phyloP scores from a whole-genome alignment of 2,329 filamentous ascomycete genomes.

The Curvularia hawaiiensis region DNA sequence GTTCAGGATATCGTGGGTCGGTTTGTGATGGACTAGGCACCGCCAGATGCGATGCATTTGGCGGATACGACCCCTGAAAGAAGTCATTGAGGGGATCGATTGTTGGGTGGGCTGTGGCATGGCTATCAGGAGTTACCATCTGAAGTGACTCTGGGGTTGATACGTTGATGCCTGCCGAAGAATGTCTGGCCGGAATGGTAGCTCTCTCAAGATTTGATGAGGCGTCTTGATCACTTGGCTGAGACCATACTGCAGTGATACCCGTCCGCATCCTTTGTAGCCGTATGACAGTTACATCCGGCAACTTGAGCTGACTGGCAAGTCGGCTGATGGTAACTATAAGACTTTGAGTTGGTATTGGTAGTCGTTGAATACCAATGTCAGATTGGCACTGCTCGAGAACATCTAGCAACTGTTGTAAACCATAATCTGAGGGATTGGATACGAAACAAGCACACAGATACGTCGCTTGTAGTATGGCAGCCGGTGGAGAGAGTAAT shows the following conservation, averaged over 20 bases:
- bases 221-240: background rate
- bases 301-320: constrained; percentile 17
- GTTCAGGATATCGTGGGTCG: constrained; percentile 42
- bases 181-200: constrained; percentile 7
- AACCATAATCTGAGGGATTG: constrained; percentile 26
- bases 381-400: constrained; percentile 35
- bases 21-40: constrained; percentile 14
- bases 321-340: constrained; percentile 28
- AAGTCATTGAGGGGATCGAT: constrained; percentile 15
- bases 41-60: constrained; percentile 1
- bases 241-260: constrained; percentile 21
- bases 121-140: constrained; percentile 14
- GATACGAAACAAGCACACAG: constrained; percentile 30
- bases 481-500: constrained; percentile 32
- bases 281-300: constrained; percentile 23
- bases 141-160: constrained; percentile 30
- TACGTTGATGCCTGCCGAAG: constrained; percentile 14
- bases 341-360: constrained; percentile 36
- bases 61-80: constrained; percentile 18
- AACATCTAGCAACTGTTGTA: constrained; percentile 27
- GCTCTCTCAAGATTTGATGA: constrained; percentile 1
- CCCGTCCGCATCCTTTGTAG: constrained; percentile 27
- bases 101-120: constrained; percentile 4
- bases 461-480: constrained; percentile 38
- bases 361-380: constrained; percentile 28